Evolutionary conservation across 129 eudicot genomes (phyloP).

Genomic region (Tanacetum coccineum): DNA sequence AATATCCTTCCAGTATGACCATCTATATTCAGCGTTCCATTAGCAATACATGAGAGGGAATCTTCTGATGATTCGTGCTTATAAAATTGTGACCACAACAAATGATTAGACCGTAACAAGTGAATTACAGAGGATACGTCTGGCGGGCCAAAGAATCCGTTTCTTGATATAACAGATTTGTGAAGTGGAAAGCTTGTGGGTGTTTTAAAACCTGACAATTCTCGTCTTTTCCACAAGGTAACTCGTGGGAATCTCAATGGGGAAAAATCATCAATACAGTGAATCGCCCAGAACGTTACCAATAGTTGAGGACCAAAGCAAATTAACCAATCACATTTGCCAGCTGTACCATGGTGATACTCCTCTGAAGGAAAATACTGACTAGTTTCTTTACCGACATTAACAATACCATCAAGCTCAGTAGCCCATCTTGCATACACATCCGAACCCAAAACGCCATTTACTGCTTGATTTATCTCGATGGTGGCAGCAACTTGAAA

Average conservation of each 20-base stretch:
- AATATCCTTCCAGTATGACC: conserved; percentile 72
- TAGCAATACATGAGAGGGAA: conserved; percentile 31
- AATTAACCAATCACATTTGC: conserved; percentile 90
- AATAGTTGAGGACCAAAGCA: conserved; percentile 64
- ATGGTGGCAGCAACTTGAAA: conserved; percentile 79
- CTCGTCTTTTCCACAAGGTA: conserved; percentile 71
- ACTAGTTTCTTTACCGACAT: conserved; percentile 33
- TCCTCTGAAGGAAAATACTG: conserved; percentile 48
- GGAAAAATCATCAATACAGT: conserved; percentile 86
- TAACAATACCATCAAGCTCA: conserved; percentile 56
- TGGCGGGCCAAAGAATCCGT: conserved; percentile 67
- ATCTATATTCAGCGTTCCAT: conserved; percentile 45
- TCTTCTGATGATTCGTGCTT: conserved; percentile 32
- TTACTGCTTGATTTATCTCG: conserved; percentile 71
- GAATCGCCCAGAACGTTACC: conserved; percentile 80
- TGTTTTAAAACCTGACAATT: conserved; percentile 38
- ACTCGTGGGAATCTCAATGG: conserved; percentile 87
- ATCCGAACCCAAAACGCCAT: conserved; percentile 61
- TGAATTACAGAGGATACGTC: conserved; percentile 56
- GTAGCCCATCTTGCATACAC: conserved; percentile 71
- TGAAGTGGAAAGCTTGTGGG: conserved; percentile 42
- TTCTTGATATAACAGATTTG: conserved; percentile 65
- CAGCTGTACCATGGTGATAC: conserved; percentile 48
- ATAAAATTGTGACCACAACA: conserved; percentile 59
- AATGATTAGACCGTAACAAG: conserved; percentile 45